Conservation (phyloP, 2,329 filamentous ascomycete genomes). For the Neophaeococcomyces aloes region DNA sequence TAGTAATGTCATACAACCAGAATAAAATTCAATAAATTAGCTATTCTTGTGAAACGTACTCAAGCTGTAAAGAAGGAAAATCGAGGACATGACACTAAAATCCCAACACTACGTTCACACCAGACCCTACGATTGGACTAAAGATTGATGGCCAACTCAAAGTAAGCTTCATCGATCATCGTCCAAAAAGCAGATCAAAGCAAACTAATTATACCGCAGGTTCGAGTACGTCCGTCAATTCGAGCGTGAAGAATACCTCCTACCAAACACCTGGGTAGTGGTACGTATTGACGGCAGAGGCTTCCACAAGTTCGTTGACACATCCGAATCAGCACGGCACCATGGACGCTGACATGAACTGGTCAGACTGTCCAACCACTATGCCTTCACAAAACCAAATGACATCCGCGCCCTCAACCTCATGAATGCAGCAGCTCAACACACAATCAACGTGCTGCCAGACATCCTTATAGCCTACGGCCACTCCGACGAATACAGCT, state of each 20-base stretch:
- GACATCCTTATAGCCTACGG: slow-evolving; percentile 86
- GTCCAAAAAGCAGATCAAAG: background rate
- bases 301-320: slow-evolving; percentile 70
- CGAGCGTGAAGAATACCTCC: slow-evolving; percentile 67
- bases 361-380: slow-evolving; percentile 67
- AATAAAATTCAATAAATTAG: too few relatives aligned
- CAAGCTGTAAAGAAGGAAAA: too few relatives aligned
- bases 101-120: background rate
- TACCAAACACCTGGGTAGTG: slow-evolving; percentile 92
- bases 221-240: slow-evolving; percentile 91
- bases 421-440: slow-evolving; percentile 87
- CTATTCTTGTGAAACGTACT: too few relatives aligned
- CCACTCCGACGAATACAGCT: slow-evolving; percentile 90
- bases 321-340: background rate
- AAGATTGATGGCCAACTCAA: slow-evolving; percentile 29
- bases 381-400: slow-evolving; percentile 85
- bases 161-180: slow-evolving; percentile 21
- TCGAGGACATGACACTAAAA: background rate
- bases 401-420: slow-evolving; percentile 76
- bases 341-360: background rate
- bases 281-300: slow-evolving; percentile 87
- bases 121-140: background rate
- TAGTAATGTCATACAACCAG: too few relatives aligned
- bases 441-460: slow-evolving; percentile 70
- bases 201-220: slow-evolving; percentile 36